Base-by-base conservation (phyloP, 345 rosid genomes). In the Trapa incisa region DNA sequence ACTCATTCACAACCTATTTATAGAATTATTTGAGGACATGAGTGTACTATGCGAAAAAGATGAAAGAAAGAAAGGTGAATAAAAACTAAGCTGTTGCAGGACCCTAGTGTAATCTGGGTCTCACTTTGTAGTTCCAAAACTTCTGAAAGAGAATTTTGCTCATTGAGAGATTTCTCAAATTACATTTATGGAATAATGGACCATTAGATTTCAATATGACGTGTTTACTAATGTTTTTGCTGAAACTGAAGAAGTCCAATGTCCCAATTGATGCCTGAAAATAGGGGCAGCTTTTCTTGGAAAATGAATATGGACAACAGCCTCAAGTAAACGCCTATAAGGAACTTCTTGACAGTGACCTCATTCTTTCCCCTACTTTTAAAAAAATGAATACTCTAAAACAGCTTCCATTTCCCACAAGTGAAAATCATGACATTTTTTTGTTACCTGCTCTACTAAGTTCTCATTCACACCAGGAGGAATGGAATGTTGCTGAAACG, bases 1-100 rank as follows among this genome's bases (percentile, higher is more conserved):
- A 93, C 72, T 90, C 94, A 64, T 67, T 77, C 29, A 87, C 87
- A 71, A 93, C 79, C 97, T 92, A 70, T 72, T 66, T 66, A 74
- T 45, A 7, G 48, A 22, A n/a, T 52, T 12, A n/a, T 57, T 57
- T 11, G 36, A 33, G 14, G 7, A 14, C 37, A 32, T 57, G 1
- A 57, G 62, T 57, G 32, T 5, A n/a, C n/a, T 4, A 16, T 14
- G 22, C 2, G 16, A 14, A 13, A 50, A 0, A 13, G 8, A 45
- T 45, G 48, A 45, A 45, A 45, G 48, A 45, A 45, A 45, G 9
- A 45, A 45, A 45, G 48, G 1, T 11, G 1, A 13, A 45, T 1
- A 13, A 45, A 45, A 45, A 45, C 48, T 6, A 45, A 7, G 48
- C 48, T 7, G 11, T 45, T 13, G 13, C 48, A 45, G 11, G 48